Conservation (phyloP, 768 basidiomycete species). For the Pleurotus tuoliensis region DNA sequence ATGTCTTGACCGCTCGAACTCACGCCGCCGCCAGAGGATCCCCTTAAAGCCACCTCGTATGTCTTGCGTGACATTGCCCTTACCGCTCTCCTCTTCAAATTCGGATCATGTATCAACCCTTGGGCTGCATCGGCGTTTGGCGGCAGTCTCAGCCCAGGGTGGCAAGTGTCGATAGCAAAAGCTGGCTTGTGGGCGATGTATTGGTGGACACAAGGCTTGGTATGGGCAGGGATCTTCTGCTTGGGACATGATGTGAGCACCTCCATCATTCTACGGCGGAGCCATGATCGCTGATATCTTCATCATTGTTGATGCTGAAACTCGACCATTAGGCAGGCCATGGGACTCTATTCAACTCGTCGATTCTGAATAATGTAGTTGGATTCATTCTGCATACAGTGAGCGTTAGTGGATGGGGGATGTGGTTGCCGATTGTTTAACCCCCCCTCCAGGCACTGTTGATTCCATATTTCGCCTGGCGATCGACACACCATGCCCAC, state of each 20-base stretch:
- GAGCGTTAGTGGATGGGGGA: constrained; percentile 1
- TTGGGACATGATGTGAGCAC: constrained; percentile 30
- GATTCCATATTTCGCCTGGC: constrained; percentile 65
- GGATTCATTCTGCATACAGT: constrained; percentile 48
- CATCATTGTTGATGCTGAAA: too few relatives aligned
- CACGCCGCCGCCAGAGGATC: constrained; percentile 23
- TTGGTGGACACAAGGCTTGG: constrained; percentile 50
- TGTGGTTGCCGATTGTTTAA: constrained; percentile 10
- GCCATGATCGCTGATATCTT: too few relatives aligned
- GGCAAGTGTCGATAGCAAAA: constrained; percentile 27
- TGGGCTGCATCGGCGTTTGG: constrained; percentile 34
- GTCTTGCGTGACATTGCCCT: constrained; percentile 42
- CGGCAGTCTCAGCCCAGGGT: constrained; percentile 28
- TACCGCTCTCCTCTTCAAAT: constrained; percentile 36
- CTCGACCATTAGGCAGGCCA: constrained; percentile 33
- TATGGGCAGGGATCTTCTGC: constrained; percentile 49
- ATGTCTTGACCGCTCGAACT: not conserved
- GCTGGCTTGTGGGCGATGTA: constrained; percentile 40
- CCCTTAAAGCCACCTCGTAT: constrained; percentile 36
- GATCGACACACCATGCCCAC: constrained; percentile 66
- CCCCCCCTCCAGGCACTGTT: constrained; percentile 35
- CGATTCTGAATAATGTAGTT: constrained; percentile 35
- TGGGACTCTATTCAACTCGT: constrained; percentile 33
- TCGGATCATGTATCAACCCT: constrained; percentile 39
- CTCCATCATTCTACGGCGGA: too few relatives aligned